phyloP scores from a whole-genome alignment of 2,329 filamentous ascomycete genomes.

The Cercospora nicotianae region DNA sequence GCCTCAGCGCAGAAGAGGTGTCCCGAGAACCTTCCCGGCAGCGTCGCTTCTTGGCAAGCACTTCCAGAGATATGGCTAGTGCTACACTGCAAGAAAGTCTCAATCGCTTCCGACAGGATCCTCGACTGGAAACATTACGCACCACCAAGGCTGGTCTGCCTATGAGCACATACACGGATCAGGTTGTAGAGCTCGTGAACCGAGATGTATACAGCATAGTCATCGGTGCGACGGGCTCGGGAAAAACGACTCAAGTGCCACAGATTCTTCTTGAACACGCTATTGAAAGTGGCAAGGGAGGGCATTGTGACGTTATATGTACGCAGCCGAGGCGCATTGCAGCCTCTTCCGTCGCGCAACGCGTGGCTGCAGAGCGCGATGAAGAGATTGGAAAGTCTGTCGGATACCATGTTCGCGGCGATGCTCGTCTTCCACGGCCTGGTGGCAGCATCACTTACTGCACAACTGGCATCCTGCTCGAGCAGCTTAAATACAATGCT shows the following conservation, averaged over 20 bases:
- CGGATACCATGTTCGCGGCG: conserved; percentile 51
- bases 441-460: conserved; percentile 51
- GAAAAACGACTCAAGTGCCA: conserved; percentile 55
- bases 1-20: conserved; percentile 28
- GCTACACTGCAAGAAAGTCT: conserved; percentile 21
- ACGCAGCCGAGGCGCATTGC: conserved; percentile 53
- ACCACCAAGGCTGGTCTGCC: conserved; percentile 42
- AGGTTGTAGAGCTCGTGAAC: conserved; percentile 33
- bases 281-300: conserved; percentile 43
- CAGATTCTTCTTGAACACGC: conserved; percentile 55
- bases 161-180: conserved; percentile 36
- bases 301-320: conserved; percentile 51
- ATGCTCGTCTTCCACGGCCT: conserved; percentile 38
- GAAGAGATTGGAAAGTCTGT: conserved; percentile 45
- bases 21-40: background rate
- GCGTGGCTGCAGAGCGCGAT: conserved; percentile 50
- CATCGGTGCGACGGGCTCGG: conserved; percentile 49
- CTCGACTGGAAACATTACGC: conserved; percentile 27
- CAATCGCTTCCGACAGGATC: conserved; percentile 25
- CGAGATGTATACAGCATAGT: conserved; percentile 48
- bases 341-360: conserved; percentile 48
- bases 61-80: conserved; percentile 13
- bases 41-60: conserved; percentile 5
- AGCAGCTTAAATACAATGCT: conserved; percentile 44
- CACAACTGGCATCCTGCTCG: conserved; percentile 52